Evolutionary conservation across 2,329 filamentous ascomycete species (phyloP).

Genomic region (Fusarium globosum): DNA sequence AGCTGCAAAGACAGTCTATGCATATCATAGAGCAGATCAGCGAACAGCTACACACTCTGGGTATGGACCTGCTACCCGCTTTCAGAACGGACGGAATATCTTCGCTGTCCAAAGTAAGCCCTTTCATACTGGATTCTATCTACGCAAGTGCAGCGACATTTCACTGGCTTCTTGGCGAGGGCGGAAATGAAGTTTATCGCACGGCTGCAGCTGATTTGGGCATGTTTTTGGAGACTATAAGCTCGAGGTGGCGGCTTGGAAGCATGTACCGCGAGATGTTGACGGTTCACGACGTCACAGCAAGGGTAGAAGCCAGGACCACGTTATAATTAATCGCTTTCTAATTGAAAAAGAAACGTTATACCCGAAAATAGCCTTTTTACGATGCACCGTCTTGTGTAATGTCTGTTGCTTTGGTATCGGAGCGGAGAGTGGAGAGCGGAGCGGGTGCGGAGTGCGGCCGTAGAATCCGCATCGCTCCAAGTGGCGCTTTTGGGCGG

Average conservation of each 20-base stretch:
- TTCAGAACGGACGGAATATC: background rate
- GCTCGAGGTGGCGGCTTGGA: background rate
- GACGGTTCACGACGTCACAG: background rate
- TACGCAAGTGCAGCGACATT: background rate
- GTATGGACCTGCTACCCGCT: rapidly evolving
- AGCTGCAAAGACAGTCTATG: background rate
- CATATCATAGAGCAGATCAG: background rate
- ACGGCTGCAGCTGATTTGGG: background rate
- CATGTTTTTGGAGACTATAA: rapidly evolving
- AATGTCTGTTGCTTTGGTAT: too few species aligned
- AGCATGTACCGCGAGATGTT: background rate
- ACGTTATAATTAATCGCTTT: rapidly evolving
- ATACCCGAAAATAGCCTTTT: too few species aligned
- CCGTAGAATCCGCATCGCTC: background rate
- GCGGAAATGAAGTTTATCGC: background rate
- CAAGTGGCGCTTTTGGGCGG: background rate
- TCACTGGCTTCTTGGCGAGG: background rate
- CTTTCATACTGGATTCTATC: background rate
- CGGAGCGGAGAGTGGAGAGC: too few species aligned
- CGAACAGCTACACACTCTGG: background rate
- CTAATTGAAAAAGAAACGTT: rapidly evolving
- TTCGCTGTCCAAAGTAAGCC: background rate
- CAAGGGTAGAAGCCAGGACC: background rate
- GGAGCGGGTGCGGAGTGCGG: background rate
- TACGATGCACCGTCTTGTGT: too few species aligned